A percentile compares a stretch with the other conserved stretches of the same genome.
These are phyloP conservation scores for Pseudofabraea citricarpa DNA, from an alignment of 2,329 filamentous ascomycete species.

Conservation along the genomic window DNA sequence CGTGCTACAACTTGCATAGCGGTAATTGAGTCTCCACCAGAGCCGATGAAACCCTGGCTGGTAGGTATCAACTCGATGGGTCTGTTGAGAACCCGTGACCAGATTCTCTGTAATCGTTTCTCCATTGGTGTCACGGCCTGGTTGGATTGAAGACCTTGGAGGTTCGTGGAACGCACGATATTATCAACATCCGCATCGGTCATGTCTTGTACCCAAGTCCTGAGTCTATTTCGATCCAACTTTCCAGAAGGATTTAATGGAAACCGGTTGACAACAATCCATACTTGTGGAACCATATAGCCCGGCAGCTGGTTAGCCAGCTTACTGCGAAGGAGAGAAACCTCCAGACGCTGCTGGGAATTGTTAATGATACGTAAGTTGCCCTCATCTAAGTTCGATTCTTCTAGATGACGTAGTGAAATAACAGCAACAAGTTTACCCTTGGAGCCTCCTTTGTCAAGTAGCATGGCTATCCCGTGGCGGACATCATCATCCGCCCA, in stretches of 20 bases:
- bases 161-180: no score
- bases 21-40: slow-evolving; percentile 39
- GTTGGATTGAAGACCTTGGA: no score
- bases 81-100: not conserved
- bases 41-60: slow-evolving; percentile 28
- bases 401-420: not conserved
- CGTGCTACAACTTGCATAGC: slow-evolving; percentile 34
- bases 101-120: no score
- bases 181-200: no score
- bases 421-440: not conserved
- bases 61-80: not conserved
- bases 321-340: not conserved
- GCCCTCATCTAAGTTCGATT: not conserved
- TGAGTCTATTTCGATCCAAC: not conserved
- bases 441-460: not conserved
- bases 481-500: not conserved
- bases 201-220: not conserved
- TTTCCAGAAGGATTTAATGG: not conserved
- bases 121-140: no score
- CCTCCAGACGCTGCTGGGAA: no score
- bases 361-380: not conserved
- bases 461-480: not conserved
- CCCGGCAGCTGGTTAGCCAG: not conserved
- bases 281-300: not conserved
- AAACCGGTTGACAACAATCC: not conserved